Evolutionary conservation across 345 rosid genomes (phyloP), one percentile per base, ranked within the genome.

Genomic region (Rhodamnia argentea): DNA sequence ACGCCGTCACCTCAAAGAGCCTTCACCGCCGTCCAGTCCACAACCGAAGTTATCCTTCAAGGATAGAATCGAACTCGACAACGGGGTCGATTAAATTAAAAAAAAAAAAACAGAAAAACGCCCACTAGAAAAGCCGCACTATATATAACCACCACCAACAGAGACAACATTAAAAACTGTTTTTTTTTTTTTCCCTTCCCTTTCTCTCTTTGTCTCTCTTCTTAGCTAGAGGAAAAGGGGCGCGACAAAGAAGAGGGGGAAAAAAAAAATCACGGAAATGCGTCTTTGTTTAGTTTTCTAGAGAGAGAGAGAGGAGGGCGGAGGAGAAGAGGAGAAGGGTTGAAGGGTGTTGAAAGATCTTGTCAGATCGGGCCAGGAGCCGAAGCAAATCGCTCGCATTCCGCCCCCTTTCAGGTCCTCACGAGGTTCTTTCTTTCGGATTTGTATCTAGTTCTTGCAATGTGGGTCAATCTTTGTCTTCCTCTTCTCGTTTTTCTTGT

Each of bases 331-430:
- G 55, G 40, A 84, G 87, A 82, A 86, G 60, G 76, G 83, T 24
- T 8, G 58, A 57, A 81, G 60, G 40, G 59, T 27, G 78, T 47
- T 22, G 76, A 24, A 78, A 88, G 93, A 90, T 93, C 90, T 87
- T 90, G 88, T 78, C 91, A 90, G 94, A 91, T 94, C 93, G 88
- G 91, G 83, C 88, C 84, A 86, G 81, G 47, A 70, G 81, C 47
- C 47, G 81, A 12, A 37, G 81, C 18, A 83, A 84, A 52, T 82
- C 89, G 94, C 87, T 86, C 84, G 92, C 85, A 58, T 87, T 85
- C 82, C 84, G 32, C 22, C 83, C 86, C 87, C 57, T 85, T 15
- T 62, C 88, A 76, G 85, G 85, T 86, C 70, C 82, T 76, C 53
- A 24, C 37, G 85, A 26, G 51, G 84, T 82, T 83, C 52, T 83